These are phyloP conservation scores for Nematocida displodere DNA, from an alignment of 371 early-diverging fungal species.

Conservation along the genomic window DNA sequence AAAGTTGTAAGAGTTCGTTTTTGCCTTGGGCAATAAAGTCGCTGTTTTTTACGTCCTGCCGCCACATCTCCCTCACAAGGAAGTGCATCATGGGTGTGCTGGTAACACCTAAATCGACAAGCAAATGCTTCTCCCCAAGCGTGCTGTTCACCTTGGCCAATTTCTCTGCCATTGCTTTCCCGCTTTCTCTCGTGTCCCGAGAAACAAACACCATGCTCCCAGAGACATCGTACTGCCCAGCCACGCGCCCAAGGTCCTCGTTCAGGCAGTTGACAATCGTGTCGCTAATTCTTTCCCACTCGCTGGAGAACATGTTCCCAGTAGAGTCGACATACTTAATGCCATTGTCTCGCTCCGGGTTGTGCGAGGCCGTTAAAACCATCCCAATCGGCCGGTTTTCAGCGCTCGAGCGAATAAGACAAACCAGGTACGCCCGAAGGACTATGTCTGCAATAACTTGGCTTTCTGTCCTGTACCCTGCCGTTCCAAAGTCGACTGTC, in stretches of 20 bases:
- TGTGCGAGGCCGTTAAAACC: slow-evolving; percentile 98
- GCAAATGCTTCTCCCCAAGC: slow-evolving; percentile 67
- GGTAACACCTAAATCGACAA: slow-evolving; percentile 76
- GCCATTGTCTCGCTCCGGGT: slow-evolving; percentile 93
- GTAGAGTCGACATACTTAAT: slow-evolving; percentile 93
- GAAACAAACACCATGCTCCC: slow-evolving; percentile 45
- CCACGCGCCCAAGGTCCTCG: slow-evolving; percentile 67
- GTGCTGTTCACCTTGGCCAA: slow-evolving; percentile 74
- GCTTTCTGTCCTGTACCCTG: slow-evolving; percentile 61
- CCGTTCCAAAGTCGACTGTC: slow-evolving; percentile 62
- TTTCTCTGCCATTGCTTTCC: slow-evolving; percentile 72
- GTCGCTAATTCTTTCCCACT: slow-evolving; percentile 88
- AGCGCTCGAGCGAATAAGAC: slow-evolving; percentile 77
- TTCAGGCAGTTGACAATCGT: slow-evolving; percentile 78
- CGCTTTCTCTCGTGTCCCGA: slow-evolving; percentile 71
- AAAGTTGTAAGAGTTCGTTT: too few relatives aligned
- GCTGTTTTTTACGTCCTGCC: neutral
- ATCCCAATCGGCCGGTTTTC: slow-evolving; percentile 82
- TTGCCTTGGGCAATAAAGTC: neutral
- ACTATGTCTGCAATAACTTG: slow-evolving; percentile 65
- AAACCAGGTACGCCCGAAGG: slow-evolving; percentile 83
- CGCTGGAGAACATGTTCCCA: slow-evolving; percentile 90
- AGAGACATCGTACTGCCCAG: neutral
- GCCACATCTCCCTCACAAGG: neutral
- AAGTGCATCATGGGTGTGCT: slow-evolving; percentile 90